phyloP scores from a whole-genome alignment of 371 early-diverging fungal genomes.

The Dinochytrium kinnereticum region DNA sequence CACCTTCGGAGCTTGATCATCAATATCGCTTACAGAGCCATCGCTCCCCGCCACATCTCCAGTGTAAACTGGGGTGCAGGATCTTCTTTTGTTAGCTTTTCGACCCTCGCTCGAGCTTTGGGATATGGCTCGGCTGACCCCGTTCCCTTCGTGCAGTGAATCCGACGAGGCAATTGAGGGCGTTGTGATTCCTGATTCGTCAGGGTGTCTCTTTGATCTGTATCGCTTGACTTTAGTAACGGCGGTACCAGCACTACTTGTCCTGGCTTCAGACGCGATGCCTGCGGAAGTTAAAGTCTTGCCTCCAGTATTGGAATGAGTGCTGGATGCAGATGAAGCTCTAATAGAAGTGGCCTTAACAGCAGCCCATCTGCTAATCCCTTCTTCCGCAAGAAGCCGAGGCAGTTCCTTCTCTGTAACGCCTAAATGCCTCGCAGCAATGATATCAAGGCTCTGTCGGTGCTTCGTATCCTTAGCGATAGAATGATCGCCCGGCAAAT shows the following conservation, averaged over 20 bases:
- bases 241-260: too few species aligned
- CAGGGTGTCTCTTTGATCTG: too few species aligned
- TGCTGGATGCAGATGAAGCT: too few species aligned
- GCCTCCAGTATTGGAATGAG: too few species aligned
- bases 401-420: constrained; percentile 1
- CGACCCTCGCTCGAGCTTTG: neutral
- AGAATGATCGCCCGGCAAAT: neutral
- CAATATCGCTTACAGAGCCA: neutral
- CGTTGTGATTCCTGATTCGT: too few species aligned
- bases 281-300: too few species aligned
- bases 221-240: too few species aligned
- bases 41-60: neutral
- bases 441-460: constrained; percentile 3
- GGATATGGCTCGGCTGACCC: too few species aligned
- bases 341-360: constrained; percentile 7
- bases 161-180: too few species aligned
- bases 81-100: neutral
- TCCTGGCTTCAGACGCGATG: too few species aligned
- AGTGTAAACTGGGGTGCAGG: neutral
- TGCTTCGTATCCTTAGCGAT: neutral
- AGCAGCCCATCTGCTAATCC: constrained; percentile 22
- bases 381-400: constrained; percentile 1
- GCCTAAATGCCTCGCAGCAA: constrained; percentile 9
- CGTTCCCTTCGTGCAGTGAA: too few species aligned
- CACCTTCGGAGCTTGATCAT: neutral